Base-by-base conservation (phyloP, 2,329 filamentous ascomycete species). In the Claviceps quebecensis region DNA sequence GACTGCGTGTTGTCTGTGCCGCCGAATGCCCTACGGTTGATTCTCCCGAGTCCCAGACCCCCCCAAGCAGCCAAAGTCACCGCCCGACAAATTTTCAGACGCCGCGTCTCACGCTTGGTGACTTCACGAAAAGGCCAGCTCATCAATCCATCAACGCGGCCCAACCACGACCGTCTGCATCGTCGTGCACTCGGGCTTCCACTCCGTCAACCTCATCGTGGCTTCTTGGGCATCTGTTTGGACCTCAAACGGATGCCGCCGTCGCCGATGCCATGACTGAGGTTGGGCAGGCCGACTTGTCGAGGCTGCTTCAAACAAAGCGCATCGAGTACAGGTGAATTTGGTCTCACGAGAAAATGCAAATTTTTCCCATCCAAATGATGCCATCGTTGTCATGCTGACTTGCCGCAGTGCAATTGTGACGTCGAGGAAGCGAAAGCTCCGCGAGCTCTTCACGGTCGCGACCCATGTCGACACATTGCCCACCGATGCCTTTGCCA, bases 381-480 rank as follows among this genome's bases (percentile, higher is more conserved):
- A 71, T 77, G 58, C 64, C 51, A 60, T 61, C 69, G 71, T 70
- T 49, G 62, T 54, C 53, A 52, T 74, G 62, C 68, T 80, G 56
- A 78, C 64, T 41, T 23, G 56, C 55, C 59, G 54, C 65, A 85
- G 81, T 71, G 75, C 78, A 78, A 83, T 84, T 77, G 80, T 86
- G 75, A 78, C 77, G 70, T 87, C 86, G 76, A 85, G 87, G 70
- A 93, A 94, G 80, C 83, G 87, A 69, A 94, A 94, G 76, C 78
- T 95, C 67, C 84, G 84, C 67, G 86, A 93, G 73, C 78, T 95
- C 62, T 95, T 86, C 74, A 77, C 78, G 61, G 80, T 86, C 76
- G 83, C 86, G 74, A 85, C 84, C 67, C 80, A 83, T 68, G 70
- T 75, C 63, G 74, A 80, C 68, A 71, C 72, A 66, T 72, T 82